phyloP scores from a whole-genome alignment of 805 yeast species.

The Metschnikowia chrysomelidarum region DNA sequence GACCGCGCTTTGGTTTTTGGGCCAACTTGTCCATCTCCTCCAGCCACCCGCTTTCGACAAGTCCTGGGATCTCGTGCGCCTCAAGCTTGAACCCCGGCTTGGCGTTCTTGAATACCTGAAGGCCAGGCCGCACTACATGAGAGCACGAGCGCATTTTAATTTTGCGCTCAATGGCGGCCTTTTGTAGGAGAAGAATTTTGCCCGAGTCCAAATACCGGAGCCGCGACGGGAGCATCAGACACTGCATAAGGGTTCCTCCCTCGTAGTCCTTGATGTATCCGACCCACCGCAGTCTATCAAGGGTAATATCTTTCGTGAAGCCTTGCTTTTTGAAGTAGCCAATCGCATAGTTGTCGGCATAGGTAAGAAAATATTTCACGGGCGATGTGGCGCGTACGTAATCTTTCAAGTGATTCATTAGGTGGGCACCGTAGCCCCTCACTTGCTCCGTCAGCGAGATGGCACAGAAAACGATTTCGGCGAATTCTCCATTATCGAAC shows the following conservation, averaged over 20 bases:
- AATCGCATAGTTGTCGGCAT: slow-evolving; percentile 98
- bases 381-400: slow-evolving; percentile 87
- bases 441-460: slow-evolving; percentile 97
- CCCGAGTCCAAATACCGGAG: slow-evolving; percentile 82
- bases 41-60: slow-evolving; percentile 95
- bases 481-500: slow-evolving; percentile 84
- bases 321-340: slow-evolving; percentile 99
- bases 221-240: slow-evolving; percentile 85
- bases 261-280: slow-evolving; percentile 98
- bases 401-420: slow-evolving; percentile 97
- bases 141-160: slow-evolving; percentile 77
- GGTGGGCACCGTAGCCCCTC: slow-evolving; percentile 96
- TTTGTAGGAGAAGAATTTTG: slow-evolving; percentile 81
- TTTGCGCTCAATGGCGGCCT: slow-evolving; percentile 85
- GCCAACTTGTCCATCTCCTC: slow-evolving; percentile 98
- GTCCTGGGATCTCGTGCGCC: slow-evolving; percentile 76
- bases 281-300: slow-evolving; percentile 90
- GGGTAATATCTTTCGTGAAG: slow-evolving; percentile 88
- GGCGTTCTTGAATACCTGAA: slow-evolving; percentile 77
- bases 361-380: slow-evolving; percentile 82
- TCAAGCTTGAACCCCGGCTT: slow-evolving; percentile 17
- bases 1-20: slow-evolving; percentile 89
- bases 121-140: slow-evolving; percentile 78
- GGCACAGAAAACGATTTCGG: slow-evolving; percentile 98
- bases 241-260: slow-evolving; percentile 98